Evolutionary conservation across 208 protist species (phyloP).

Genomic region (Jaenimonas drosophilae): DNA sequence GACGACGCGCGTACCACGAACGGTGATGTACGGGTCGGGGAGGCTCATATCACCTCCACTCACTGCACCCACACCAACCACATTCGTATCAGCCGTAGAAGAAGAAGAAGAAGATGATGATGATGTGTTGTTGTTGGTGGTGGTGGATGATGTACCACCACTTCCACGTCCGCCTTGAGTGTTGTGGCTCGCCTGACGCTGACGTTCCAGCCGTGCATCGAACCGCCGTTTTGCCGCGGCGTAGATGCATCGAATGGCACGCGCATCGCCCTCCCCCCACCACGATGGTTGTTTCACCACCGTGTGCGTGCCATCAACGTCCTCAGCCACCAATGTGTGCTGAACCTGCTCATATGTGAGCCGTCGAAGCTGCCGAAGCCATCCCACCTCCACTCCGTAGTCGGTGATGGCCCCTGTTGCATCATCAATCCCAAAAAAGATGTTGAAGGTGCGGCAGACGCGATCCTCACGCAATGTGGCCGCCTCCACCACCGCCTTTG

Average conservation of each 20-base stretch:
- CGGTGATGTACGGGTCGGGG: conserved; percentile 68
- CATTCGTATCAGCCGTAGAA: no score
- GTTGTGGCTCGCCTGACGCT: conserved; percentile 5
- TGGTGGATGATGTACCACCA: no score
- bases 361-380: conserved; percentile 65
- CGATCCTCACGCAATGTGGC: conserved; percentile 77
- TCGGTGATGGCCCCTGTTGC: conserved; percentile 54
- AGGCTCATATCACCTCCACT: conserved; percentile 28
- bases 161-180: no score
- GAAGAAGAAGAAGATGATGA: no score
- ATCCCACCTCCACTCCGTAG: conserved; percentile 65
- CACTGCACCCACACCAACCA: no score
- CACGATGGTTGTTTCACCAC: conserved; percentile 20
- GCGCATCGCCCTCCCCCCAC: conserved; percentile 32
- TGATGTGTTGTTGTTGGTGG: no score
- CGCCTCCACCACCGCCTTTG: conserved; percentile 74
- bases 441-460: conserved; percentile 81
- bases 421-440: conserved; percentile 71
- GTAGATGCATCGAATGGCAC: conserved; percentile 42
- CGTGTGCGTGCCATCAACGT: background rate
- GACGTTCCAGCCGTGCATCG: conserved; percentile 24
- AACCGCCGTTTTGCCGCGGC: conserved; percentile 30
- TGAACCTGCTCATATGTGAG: conserved; percentile 85
- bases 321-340: conserved; percentile 3
- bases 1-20: conserved; percentile 37